Evolutionary conservation across 305 asterid species (phyloP), one percentile per base, ranked within the genome.

Genomic region (Salvia sclarea): DNA sequence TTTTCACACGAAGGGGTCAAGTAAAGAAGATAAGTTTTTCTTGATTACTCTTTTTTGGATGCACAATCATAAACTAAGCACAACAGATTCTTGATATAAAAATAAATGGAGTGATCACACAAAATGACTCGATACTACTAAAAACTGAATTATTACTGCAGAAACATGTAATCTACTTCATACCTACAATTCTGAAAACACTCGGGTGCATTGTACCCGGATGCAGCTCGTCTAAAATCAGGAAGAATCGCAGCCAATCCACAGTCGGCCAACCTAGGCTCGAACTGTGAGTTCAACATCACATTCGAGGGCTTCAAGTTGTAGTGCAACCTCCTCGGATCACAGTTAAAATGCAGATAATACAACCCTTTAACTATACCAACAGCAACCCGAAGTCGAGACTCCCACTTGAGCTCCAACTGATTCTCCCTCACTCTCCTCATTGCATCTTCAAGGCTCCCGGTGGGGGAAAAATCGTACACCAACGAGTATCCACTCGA

Each of bases 291-390:
- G 72, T 86, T 92, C 84, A 94, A 71, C 69, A 94, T 82, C 3
- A 94, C 96, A 77, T 91, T 94, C 0, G 96, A 74, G 54, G 96
- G 97, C 86, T 91, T 94, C 84, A 94, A 78, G 76, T 86, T 94
- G 52, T 43, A 81, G 75, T 91, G 98, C 80, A 91, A 58, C 40
- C 92, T 79, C 49, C 74, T 80, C 0, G 96, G 94, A 24, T 76
- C 86, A 76, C 95, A 83, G 35, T 73, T 76, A 66, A 94, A 87
- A 70, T 91, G 98, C 63, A 94, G 97, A 81, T 88, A 89, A 74
- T 85, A 84, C 58, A 94, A 79, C 56, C 86, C 97, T 74, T 82
- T 84, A 37, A 87, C 84, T 41, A 94, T 84, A 31, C 98, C 98
- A 21, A 91, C 85, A 5, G 96, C 97, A 64, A 94, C 86, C 50